Conservation (phyloP, 2,329 filamentous ascomycete genomes). For the Chrysoporthe puriensis region DNA sequence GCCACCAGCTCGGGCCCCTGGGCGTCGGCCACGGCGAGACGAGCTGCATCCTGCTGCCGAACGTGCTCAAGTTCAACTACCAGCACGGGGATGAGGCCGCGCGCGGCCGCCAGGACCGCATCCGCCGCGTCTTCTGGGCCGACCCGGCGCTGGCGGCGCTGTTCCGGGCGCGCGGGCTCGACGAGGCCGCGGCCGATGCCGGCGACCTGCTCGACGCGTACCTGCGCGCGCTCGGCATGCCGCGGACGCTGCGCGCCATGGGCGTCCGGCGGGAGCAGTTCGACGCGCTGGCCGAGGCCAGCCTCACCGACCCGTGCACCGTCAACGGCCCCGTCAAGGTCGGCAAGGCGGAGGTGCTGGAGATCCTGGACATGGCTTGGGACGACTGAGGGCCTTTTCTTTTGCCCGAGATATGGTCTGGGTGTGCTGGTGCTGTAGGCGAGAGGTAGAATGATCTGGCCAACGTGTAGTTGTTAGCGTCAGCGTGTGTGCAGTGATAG, state of each 20-base stretch:
- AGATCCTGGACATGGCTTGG: constrained; percentile 50
- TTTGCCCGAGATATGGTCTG: neutral
- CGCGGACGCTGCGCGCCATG: constrained; percentile 55
- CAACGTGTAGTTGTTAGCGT: no score
- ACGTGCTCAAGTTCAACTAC: constrained; percentile 60
- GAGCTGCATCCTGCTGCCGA: constrained; percentile 58
- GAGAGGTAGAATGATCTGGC: no score
- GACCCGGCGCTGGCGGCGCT: constrained; percentile 40
- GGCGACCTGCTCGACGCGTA: constrained; percentile 56
- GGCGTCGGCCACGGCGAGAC: constrained; percentile 65
- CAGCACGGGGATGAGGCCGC: constrained; percentile 41
- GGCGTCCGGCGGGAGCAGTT: constrained; percentile 52
- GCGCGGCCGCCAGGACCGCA: constrained; percentile 44
- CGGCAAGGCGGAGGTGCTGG: constrained; percentile 51
- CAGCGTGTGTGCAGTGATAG: no score
- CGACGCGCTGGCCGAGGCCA: constrained; percentile 51
- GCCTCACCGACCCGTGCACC: constrained; percentile 54
- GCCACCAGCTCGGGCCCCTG: constrained; percentile 56
- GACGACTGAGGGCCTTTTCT: neutral
- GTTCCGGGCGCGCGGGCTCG: constrained; percentile 28
- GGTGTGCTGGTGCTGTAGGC: neutral
- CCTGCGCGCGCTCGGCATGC: constrained; percentile 56
- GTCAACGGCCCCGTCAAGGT: constrained; percentile 55
- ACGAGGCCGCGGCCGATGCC: constrained; percentile 43
- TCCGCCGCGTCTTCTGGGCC: constrained; percentile 45